phyloP scores from a whole-genome alignment of 106 monocot genomes.

The Apostasia ramifera region DNA sequence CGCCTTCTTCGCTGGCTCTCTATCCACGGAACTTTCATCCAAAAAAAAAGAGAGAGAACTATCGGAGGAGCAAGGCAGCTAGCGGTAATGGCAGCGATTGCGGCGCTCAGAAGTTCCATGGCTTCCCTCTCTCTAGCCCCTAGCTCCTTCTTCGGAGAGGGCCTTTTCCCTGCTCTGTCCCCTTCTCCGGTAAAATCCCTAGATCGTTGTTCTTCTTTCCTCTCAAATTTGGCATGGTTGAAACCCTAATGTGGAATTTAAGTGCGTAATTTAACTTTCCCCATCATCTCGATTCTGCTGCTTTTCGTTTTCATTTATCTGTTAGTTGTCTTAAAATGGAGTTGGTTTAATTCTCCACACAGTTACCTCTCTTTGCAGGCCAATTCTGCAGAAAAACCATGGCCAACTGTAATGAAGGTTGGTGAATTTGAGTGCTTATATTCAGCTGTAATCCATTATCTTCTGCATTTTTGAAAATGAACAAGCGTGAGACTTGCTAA shows the following conservation, averaged over 20 bases:
- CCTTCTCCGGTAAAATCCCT: constrained; percentile 13
- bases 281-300: too few relatives aligned
- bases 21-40: too few relatives aligned
- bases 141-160: constrained; percentile 63
- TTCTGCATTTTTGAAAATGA: not conserved
- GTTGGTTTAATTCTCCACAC: not conserved
- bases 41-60: not conserved
- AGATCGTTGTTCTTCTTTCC: not conserved
- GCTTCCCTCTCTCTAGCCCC: constrained; percentile 63
- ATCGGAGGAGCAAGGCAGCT: constrained; percentile 4
- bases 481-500: not conserved
- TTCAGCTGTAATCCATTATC: not conserved
- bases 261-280: not conserved
- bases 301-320: not conserved
- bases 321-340: not conserved
- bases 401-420: constrained; percentile 62
- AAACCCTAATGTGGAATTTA: too few relatives aligned
- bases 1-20: too few relatives aligned
- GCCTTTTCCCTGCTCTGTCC: constrained; percentile 18
- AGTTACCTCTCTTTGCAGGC: constrained; percentile 25
- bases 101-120: constrained; percentile 71
- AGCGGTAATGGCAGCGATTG: constrained; percentile 49
- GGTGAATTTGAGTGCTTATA: constrained; percentile 1
- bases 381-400: constrained; percentile 34
- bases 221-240: not conserved